Evolutionary conservation across 768 basidiomycete species (phyloP).

Genomic region (Tricholoma bakamatsutake): DNA sequence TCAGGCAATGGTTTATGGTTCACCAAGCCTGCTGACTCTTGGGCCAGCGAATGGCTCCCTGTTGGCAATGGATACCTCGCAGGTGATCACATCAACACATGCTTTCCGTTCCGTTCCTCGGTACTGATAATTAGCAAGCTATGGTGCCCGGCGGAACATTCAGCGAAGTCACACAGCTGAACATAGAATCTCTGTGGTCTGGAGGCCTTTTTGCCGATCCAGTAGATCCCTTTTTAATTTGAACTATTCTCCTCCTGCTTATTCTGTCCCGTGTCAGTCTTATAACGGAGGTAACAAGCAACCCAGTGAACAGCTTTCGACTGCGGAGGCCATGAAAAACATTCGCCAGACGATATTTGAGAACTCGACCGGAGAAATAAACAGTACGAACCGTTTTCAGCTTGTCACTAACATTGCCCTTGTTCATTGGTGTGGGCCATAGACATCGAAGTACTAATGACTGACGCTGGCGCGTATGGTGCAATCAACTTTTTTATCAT

Average conservation of each 20-base stretch:
- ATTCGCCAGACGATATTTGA: slow-evolving; percentile 55
- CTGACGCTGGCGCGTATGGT: slow-evolving; percentile 60
- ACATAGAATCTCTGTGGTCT: slow-evolving; percentile 74
- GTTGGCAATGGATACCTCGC: slow-evolving; percentile 54
- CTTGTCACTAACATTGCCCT: neutral
- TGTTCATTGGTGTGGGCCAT: slow-evolving; percentile 5
- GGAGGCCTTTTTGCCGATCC: slow-evolving; percentile 67
- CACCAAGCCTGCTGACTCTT: slow-evolving; percentile 42
- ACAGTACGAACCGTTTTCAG: slow-evolving; percentile 31
- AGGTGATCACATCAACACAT: neutral
- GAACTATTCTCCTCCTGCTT: neutral
- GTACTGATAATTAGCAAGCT: slow-evolving; percentile 29
- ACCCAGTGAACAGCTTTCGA: slow-evolving; percentile 34
- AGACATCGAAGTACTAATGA: slow-evolving; percentile 52
- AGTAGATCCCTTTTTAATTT: slow-evolving; percentile 28
- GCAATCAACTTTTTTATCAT: slow-evolving; percentile 2
- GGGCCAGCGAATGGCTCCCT: slow-evolving; percentile 60
- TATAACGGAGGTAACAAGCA: slow-evolving; percentile 71
- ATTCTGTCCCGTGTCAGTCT: slow-evolving; percentile 26
- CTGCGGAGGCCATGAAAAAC: slow-evolving; percentile 43
- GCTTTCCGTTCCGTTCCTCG: neutral
- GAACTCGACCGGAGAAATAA: slow-evolving; percentile 52
- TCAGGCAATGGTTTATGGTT: slow-evolving; percentile 81
- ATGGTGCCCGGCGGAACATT: slow-evolving; percentile 61
- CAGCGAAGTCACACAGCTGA: slow-evolving; percentile 59